These are phyloP conservation scores for Telopea speciosissima DNA, from an alignment of 177 flowering plant genomes.

Conservation along the genomic window DNA sequence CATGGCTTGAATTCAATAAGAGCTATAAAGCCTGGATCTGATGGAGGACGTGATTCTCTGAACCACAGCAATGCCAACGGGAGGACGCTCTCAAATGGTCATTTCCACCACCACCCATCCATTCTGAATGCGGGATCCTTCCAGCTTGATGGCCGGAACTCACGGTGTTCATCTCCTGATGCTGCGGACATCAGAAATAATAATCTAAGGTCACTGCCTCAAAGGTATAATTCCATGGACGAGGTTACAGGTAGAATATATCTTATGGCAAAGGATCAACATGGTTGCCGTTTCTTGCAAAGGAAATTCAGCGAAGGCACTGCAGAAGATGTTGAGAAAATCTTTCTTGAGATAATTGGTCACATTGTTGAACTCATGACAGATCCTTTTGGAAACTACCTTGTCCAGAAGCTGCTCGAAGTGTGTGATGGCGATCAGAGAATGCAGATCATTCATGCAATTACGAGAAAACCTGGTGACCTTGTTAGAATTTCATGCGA, in stretches of 20 bases:
- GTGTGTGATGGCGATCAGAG: slow-evolving; percentile 19
- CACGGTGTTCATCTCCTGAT: slow-evolving; percentile 17
- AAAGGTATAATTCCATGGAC: slow-evolving; percentile 29
- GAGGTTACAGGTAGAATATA: slow-evolving; percentile 31
- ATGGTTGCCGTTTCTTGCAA: slow-evolving; percentile 25
- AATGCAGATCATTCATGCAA: slow-evolving; percentile 15
- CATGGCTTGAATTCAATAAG: slow-evolving; percentile 36
- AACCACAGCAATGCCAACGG: slow-evolving; percentile 27
- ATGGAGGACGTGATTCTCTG: slow-evolving; percentile 24
- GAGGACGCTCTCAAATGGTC: slow-evolving; percentile 23
- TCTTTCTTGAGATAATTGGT: slow-evolving; percentile 26
- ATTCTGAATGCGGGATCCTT: slow-evolving; percentile 15
- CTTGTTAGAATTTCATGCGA: slow-evolving; percentile 40
- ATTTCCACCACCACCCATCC: slow-evolving; percentile 17
- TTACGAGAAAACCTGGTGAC: slow-evolving; percentile 34
- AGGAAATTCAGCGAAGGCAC: slow-evolving; percentile 9
- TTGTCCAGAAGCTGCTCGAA: slow-evolving; percentile 30
- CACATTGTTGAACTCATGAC: slow-evolving; percentile 22
- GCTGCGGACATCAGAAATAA: slow-evolving; percentile 9
- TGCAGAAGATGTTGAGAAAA: slow-evolving; percentile 17
- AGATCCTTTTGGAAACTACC: slow-evolving; percentile 24
- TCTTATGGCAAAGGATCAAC: slow-evolving; percentile 22
- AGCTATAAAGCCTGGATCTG: slow-evolving; percentile 30
- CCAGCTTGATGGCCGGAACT: slow-evolving; percentile 18
- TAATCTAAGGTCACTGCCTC: slow-evolving; percentile 17